Conservation (phyloP, 352 stramenopile genomes). For the Phytophthora crassamura region DNA sequence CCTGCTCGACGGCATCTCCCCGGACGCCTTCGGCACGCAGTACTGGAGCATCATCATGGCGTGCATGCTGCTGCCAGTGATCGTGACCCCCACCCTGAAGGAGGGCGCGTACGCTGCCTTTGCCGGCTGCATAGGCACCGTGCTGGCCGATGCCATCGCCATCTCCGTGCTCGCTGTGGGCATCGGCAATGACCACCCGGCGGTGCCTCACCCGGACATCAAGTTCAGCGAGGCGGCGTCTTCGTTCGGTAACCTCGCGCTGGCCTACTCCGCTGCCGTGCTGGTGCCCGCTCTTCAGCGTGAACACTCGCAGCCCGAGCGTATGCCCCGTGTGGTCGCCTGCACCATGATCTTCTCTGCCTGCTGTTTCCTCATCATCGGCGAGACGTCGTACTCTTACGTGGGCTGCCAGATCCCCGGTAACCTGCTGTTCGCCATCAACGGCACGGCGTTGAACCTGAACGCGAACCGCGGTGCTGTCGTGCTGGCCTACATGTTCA, state of each 20-base stretch:
- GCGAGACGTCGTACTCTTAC: slow-evolving; percentile 41
- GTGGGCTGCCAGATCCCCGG: slow-evolving; percentile 59
- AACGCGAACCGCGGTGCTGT: slow-evolving; percentile 42
- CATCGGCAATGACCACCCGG: slow-evolving; percentile 45
- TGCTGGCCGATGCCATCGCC: slow-evolving; percentile 53
- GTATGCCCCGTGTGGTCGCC: slow-evolving; percentile 53
- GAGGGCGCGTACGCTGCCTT: slow-evolving; percentile 51
- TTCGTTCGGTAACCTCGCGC: slow-evolving; percentile 55
- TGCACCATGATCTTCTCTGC: slow-evolving; percentile 51
- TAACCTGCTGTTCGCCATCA: slow-evolving; percentile 60
- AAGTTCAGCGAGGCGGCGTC: slow-evolving; percentile 47
- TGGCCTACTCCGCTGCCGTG: slow-evolving; percentile 55
- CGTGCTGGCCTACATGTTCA: slow-evolving; percentile 53
- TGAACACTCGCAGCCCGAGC: slow-evolving; percentile 53
- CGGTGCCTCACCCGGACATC: slow-evolving; percentile 39
- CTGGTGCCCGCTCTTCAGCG: slow-evolving; percentile 54
- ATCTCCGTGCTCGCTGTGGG: slow-evolving; percentile 39
- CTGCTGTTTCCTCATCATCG: slow-evolving; percentile 52
- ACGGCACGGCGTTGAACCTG: slow-evolving; percentile 43
- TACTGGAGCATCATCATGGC: slow-evolving; percentile 62
- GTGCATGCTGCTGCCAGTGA: slow-evolving; percentile 46
- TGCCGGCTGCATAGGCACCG: slow-evolving; percentile 47
- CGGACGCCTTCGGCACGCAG: slow-evolving; percentile 40
- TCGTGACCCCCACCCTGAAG: slow-evolving; percentile 56
- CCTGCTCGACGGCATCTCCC: slow-evolving; percentile 48